A percentile compares a stretch with the other conserved stretches of the same genome.
Evolutionary conservation across 2,329 filamentous ascomycete species (phyloP).

Genomic region (Magnaporthales sp.): DNA sequence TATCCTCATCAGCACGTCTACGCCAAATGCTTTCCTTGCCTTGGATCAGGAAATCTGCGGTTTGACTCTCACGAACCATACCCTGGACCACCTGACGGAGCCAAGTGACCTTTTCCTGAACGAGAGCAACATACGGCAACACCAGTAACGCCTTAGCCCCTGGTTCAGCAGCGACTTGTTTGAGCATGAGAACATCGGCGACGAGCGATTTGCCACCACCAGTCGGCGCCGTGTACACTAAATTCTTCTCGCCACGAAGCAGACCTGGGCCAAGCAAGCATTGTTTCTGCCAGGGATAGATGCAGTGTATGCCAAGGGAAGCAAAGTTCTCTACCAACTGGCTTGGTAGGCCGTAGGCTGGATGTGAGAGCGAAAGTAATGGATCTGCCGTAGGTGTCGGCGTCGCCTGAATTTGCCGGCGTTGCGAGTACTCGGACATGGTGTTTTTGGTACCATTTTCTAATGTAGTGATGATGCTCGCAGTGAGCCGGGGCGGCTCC

Average conservation of each 20-base stretch:
- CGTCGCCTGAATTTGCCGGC: slow-evolving; percentile 41
- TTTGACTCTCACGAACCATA: slow-evolving; percentile 33
- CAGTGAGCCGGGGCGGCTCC: slow-evolving; percentile 20
- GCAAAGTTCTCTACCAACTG: slow-evolving; percentile 56
- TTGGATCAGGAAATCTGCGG: slow-evolving; percentile 21
- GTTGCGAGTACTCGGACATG: slow-evolving; percentile 48
- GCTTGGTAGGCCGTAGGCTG: slow-evolving; percentile 52
- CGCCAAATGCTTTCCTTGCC: slow-evolving; percentile 38
- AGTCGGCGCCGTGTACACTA: slow-evolving; percentile 74
- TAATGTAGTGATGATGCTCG: slow-evolving; percentile 37
- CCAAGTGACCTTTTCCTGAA: slow-evolving; percentile 73
- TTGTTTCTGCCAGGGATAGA: slow-evolving; percentile 73
- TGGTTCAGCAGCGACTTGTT: slow-evolving; percentile 55
- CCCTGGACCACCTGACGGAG: slow-evolving; percentile 57
- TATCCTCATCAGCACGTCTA: slow-evolving; percentile 45
- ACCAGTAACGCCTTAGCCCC: slow-evolving; percentile 62
- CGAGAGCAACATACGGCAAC: slow-evolving; percentile 69
- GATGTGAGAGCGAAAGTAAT: slow-evolving; percentile 52
- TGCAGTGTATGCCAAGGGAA: slow-evolving; percentile 58
- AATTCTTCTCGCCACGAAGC: slow-evolving; percentile 54
- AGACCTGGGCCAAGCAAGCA: slow-evolving; percentile 62
- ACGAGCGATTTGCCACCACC: slow-evolving; percentile 72
- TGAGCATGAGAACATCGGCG: slow-evolving; percentile 65
- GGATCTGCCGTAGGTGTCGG: slow-evolving; percentile 43
- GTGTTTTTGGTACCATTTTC: slow-evolving; percentile 12